phyloP scores from a whole-genome alignment of 306 rosid genomes.

The Acacia melanoxylon region DNA sequence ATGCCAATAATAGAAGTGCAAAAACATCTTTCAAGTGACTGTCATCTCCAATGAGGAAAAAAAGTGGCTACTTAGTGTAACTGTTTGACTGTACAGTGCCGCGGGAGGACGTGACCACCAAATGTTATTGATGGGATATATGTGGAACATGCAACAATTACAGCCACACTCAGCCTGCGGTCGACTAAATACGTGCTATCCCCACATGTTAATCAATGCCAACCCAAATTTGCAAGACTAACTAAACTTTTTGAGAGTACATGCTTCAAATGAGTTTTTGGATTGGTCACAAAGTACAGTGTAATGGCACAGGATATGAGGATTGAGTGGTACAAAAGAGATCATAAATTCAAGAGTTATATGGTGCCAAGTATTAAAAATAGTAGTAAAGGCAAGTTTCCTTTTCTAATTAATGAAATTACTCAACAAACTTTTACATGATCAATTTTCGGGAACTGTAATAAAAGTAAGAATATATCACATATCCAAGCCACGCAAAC shows the following conservation, averaged over 20 bases:
- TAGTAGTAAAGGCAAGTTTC: background rate
- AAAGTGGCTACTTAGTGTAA: background rate
- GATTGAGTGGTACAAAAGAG: background rate
- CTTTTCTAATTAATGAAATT: background rate
- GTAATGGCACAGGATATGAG: background rate
- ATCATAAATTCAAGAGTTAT: background rate
- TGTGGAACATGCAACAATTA: background rate
- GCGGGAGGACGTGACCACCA: background rate
- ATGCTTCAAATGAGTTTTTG: background rate
- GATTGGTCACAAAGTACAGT: background rate
- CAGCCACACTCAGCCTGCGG: background rate
- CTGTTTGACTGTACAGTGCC: background rate
- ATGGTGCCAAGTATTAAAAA: background rate
- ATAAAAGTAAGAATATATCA: slow-evolving; percentile 6
- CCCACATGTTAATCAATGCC: background rate
- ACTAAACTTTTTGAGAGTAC: background rate
- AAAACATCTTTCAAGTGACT: background rate
- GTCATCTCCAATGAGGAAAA: background rate
- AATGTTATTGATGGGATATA: background rate
- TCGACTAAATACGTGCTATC: background rate
- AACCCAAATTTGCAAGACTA: background rate
- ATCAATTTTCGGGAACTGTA: background rate
- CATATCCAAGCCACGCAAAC: slow-evolving; percentile 24
- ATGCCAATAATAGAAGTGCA: background rate
- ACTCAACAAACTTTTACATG: background rate